phyloP scores from a whole-genome alignment of 1,284 basidiomycete species.

The Boletellus deceptivus region DNA sequence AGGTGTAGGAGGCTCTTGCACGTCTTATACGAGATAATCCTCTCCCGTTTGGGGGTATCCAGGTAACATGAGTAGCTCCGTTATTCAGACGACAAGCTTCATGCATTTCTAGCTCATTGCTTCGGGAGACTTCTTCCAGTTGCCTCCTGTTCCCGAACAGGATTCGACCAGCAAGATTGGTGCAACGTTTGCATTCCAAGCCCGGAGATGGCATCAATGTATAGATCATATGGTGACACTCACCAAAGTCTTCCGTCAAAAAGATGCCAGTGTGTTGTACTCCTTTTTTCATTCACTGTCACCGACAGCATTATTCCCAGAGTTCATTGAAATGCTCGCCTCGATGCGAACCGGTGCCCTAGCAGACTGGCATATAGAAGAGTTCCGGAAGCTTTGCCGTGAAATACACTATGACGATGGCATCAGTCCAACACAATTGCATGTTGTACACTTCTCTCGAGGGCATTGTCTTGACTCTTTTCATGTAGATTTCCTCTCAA shows the following conservation, averaged over 20 bases:
- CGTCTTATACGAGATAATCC: conserved; percentile 45
- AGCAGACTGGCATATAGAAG: conserved; percentile 27
- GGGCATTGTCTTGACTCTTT: background rate
- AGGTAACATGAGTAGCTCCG: conserved; percentile 37
- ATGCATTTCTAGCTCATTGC: conserved; percentile 54
- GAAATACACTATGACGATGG: conserved; percentile 49
- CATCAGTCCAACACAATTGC: conserved; percentile 64
- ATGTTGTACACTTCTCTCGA: conserved; percentile 16
- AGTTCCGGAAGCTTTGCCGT: conserved; percentile 48
- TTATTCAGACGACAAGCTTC: background rate
- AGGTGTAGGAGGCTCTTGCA: conserved; percentile 42
- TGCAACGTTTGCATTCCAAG: conserved; percentile 63
- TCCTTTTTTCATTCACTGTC: background rate
- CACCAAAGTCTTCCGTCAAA: conserved; percentile 46
- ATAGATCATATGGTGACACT: conserved; percentile 39
- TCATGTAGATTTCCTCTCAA: conserved; percentile 26
- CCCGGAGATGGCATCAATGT: conserved; percentile 55
- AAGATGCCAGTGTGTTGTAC: conserved; percentile 38
- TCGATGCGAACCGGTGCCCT: conserved; percentile 65
- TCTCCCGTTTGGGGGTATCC: conserved; percentile 72
- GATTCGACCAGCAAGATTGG: conserved; percentile 33
- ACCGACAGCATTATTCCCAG: conserved; percentile 27
- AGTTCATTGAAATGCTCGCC: conserved; percentile 71
- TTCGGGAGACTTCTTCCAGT: conserved; percentile 80
- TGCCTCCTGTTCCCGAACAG: conserved; percentile 67